Evolutionary conservation across 2,329 filamentous ascomycete species (phyloP).

Genomic region (Colletotrichum tropicicola): DNA sequence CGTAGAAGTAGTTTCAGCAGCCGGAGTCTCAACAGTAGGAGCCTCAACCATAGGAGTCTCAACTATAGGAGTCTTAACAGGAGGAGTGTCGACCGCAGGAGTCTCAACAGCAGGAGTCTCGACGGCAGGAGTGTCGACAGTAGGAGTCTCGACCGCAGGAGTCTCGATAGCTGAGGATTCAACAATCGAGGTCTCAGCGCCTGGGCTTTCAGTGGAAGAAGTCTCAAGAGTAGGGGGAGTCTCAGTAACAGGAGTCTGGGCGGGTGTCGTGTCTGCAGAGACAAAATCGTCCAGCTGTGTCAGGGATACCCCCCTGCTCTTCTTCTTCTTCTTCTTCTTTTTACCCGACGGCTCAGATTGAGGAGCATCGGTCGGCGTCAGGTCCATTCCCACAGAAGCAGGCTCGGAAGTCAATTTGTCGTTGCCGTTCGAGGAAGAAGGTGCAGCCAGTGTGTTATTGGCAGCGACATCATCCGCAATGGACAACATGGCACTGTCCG

Average conservation of each 20-base stretch:
- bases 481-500: background rate
- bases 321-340: conserved; percentile 37
- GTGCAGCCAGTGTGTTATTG: background rate
- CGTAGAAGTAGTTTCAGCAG: background rate
- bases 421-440: background rate
- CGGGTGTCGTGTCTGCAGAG: conserved; percentile 3
- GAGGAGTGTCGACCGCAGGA: background rate
- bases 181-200: background rate
- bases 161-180: background rate
- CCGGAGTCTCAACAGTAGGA: background rate
- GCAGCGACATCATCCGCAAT: background rate
- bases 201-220: too few species aligned
- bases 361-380: conserved; percentile 5
- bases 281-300: conserved; percentile 8
- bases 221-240: too few species aligned
- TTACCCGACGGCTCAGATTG: conserved; percentile 29
- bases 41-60: background rate
- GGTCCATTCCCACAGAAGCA: background rate
- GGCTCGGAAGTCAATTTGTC: conserved; percentile 3
- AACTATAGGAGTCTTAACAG: background rate
- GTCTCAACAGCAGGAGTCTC: background rate
- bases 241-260: background rate
- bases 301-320: conserved; percentile 13
- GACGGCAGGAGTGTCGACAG: background rate
- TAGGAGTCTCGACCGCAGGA: background rate